Base-by-base conservation (phyloP, 2,329 filamentous ascomycete genomes). In the Colletotrichum sublineola region DNA sequence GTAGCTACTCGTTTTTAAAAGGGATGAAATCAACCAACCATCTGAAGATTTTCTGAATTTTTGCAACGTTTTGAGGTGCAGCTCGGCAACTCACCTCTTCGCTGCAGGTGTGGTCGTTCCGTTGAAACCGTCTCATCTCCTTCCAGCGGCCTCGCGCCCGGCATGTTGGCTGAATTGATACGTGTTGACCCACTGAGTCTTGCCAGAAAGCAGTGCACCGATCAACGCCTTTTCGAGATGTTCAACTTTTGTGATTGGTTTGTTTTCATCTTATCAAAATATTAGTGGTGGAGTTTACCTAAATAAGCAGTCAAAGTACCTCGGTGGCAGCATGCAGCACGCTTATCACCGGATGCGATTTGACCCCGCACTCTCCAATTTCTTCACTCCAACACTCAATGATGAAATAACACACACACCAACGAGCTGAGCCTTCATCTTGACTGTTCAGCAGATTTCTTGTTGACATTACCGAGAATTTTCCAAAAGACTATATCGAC, bases 231-330 rank as follows among this genome's bases (percentile, higher is more conserved):
- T 33, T 11, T 15, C 9, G 3, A 9, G 36, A 58, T 14, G 5
- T 1, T 6, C 4, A 40, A 29, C 12, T 42, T 14, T 1, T 40
- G 24, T 58, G n/a, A 29, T 58, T 58, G 36, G n/a, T 15, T 31
- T 31, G 2, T 15, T n/a, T 31, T 42, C 11, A n/a, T 29, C 36
- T 40, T 40, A 63, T 63, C 46, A n/a, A 40, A 42, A 2, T 12
- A 40, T 50, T 33, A 52, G 36, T 40, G 33, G 62, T 38, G 62
- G 50, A 20, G 29, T 53, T 36, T 64, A 40, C 62, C 50, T 64
- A 53, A 56, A 44, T 15, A 64, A 56, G 50, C 9, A 46, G 38
- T 36, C 29, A 6, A 31, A 29, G 50, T 56, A 24, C 38, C 40
- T 29, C 12, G 0, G 50, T 56, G 36, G 8, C 20, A 44, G 20